These are phyloP conservation scores for Rhamnella rubrinervis DNA, from an alignment of 331 rosid genomes.

Conservation along the genomic window DNA sequence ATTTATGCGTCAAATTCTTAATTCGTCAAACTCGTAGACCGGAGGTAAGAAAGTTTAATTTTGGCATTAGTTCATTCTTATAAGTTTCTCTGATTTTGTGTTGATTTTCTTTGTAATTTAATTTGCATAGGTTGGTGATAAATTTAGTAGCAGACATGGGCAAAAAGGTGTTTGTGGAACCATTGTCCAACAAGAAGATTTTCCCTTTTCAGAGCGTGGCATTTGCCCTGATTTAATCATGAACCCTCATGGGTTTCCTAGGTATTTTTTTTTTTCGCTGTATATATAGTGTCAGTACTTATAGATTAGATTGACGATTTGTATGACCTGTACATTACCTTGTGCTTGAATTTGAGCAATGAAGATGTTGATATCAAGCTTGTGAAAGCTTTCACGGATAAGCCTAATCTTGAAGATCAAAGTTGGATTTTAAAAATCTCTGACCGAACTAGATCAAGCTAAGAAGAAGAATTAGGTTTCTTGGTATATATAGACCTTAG, in stretches of 20 bases:
- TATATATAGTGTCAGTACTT: no score
- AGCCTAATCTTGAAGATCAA: no score
- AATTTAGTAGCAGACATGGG: slow-evolving; percentile 99
- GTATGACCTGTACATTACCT: no score
- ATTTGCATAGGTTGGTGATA: slow-evolving; percentile 81
- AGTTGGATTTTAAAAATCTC: no score
- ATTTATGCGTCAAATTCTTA: slow-evolving; percentile 64
- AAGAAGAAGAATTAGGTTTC: no score
- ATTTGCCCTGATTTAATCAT: slow-evolving; percentile 94
- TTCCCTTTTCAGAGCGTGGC: slow-evolving; percentile 96
- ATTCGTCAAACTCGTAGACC: slow-evolving; percentile 95
- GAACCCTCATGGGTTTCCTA: slow-evolving; percentile 99
- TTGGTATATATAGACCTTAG: no score
- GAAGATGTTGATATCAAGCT: no score
- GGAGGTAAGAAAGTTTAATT: slow-evolving; percentile 53
- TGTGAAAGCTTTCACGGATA: no score
- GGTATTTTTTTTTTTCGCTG: slow-evolving; percentile 38
- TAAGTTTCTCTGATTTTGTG: slow-evolving; percentile 12
- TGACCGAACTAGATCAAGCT: no score
- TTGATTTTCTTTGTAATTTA: slow-evolving; percentile 21
- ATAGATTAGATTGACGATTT: no score
- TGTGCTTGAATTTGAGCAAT: no score
- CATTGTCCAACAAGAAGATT: slow-evolving; percentile 92
- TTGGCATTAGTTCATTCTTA: slow-evolving; percentile 13
- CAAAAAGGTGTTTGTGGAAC: slow-evolving; percentile 99